Evolutionary conservation across 169 alveolate species (phyloP).

Genomic region (Plasmodium ovale): DNA sequence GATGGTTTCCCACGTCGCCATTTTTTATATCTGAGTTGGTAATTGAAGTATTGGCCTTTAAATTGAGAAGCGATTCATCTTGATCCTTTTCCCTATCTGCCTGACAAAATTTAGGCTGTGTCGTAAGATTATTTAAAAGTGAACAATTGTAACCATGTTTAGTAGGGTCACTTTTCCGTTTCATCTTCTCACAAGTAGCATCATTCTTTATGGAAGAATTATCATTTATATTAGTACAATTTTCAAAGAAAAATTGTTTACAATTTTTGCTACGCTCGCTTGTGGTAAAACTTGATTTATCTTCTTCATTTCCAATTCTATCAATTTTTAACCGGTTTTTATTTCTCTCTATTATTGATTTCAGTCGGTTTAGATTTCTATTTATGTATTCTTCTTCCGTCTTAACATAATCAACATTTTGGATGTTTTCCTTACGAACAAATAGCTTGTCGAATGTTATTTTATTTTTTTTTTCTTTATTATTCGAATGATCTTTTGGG

Average conservation of each 20-base stretch:
- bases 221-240: conserved; percentile 11
- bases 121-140: neutral
- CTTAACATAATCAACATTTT: neutral
- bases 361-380: conserved; percentile 50
- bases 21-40: neutral
- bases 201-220: conserved; percentile 5
- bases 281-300: conserved; percentile 23
- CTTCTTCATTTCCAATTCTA: conserved; percentile 12
- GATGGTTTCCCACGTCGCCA: neutral
- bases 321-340: conserved; percentile 27
- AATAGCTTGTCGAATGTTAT: conserved; percentile 40
- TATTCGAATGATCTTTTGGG: neutral
- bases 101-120: neutral
- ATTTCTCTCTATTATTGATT: conserved; percentile 25
- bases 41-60: neutral
- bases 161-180: neutral
- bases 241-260: conserved; percentile 37
- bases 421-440: conserved; percentile 13
- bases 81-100: neutral
- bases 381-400: conserved; percentile 36
- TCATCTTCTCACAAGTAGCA: neutral
- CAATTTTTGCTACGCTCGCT: conserved; percentile 15
- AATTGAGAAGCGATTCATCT: neutral
- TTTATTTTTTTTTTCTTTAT: conserved; percentile 30
- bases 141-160: neutral